Evolutionary conservation across 768 basidiomycete genomes (phyloP).

Genomic region (Suillus subaureus): DNA sequence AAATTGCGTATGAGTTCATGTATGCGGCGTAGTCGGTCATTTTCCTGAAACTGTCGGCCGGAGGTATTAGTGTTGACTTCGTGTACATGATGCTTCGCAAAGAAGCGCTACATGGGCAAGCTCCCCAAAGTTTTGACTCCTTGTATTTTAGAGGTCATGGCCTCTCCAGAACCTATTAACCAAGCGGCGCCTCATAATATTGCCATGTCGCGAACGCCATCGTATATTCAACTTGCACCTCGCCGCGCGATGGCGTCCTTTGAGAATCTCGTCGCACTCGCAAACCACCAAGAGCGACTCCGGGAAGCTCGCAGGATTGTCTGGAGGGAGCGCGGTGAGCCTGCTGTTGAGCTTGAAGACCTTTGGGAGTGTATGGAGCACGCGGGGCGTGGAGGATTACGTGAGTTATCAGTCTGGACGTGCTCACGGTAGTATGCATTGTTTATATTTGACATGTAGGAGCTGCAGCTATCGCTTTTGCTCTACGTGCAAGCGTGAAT

Average conservation of each 20-base stretch:
- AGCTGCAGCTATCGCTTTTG: constrained; percentile 78
- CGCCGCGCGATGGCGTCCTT: constrained; percentile 69
- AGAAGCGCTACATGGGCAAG: background rate
- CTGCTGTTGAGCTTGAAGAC: constrained; percentile 64
- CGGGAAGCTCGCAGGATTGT: constrained; percentile 77
- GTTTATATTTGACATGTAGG: constrained; percentile 45
- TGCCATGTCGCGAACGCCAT: constrained; percentile 23
- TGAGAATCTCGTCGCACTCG: constrained; percentile 82
- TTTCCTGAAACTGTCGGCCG: background rate
- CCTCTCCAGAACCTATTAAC: background rate
- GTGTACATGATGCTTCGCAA: background rate
- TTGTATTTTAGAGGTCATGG: background rate
- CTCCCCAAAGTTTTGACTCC: background rate
- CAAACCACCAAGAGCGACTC: constrained; percentile 79
- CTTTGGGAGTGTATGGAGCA: constrained; percentile 71
- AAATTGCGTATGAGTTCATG: background rate
- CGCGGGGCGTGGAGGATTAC: constrained; percentile 66
- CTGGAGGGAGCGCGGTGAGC: constrained; percentile 80
- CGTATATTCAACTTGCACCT: constrained; percentile 56
- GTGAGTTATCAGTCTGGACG: constrained; percentile 47
- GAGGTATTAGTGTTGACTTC: background rate
- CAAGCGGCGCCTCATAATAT: too few species aligned
- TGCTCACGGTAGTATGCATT: background rate
- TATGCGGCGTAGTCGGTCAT: background rate
- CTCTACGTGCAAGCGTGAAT: constrained; percentile 82